Conservation (phyloP, 192 early-diverging fungal species). For the Diversispora eburnea region DNA sequence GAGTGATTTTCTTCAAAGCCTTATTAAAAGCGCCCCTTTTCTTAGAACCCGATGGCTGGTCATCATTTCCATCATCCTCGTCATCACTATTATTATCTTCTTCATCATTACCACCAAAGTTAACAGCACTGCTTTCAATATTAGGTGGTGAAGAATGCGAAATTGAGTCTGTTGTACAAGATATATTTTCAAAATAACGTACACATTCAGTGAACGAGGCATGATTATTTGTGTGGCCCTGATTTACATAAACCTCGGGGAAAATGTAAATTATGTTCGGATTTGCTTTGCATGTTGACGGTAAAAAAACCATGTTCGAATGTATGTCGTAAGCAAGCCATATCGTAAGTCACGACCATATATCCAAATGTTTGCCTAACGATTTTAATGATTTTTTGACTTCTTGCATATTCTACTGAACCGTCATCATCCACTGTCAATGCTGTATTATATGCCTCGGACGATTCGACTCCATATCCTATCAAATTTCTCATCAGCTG, state of each 20-base stretch:
- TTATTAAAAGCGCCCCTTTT: background rate
- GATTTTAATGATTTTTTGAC: conserved; percentile 17
- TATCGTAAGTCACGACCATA: conserved; percentile 19
- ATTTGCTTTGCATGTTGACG: no score
- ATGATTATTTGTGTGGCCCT: conserved; percentile 1
- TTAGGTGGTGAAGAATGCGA: conserved; percentile 1
- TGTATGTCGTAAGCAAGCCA: conserved; percentile 7
- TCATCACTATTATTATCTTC: no score
- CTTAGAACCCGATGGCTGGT: conserved; percentile 1
- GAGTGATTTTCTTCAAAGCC: background rate
- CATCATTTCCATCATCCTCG: background rate
- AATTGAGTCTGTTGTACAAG: conserved; percentile 1
- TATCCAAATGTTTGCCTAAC: conserved; percentile 23
- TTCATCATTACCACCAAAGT: no score
- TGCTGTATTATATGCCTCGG: background rate
- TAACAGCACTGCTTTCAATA: no score
- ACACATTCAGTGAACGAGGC: background rate
- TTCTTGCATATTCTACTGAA: background rate
- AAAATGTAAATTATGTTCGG: conserved; percentile 23
- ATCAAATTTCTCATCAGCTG: conserved; percentile 5
- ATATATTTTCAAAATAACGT: conserved; percentile 11
- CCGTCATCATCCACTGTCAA: background rate
- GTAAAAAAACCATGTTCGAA: background rate
- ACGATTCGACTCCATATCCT: conserved; percentile 1
- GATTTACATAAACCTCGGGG: conserved; percentile 12